Evolutionary conservation across 148 eudicot species (phyloP).

Genomic region (Camellia japonica): DNA sequence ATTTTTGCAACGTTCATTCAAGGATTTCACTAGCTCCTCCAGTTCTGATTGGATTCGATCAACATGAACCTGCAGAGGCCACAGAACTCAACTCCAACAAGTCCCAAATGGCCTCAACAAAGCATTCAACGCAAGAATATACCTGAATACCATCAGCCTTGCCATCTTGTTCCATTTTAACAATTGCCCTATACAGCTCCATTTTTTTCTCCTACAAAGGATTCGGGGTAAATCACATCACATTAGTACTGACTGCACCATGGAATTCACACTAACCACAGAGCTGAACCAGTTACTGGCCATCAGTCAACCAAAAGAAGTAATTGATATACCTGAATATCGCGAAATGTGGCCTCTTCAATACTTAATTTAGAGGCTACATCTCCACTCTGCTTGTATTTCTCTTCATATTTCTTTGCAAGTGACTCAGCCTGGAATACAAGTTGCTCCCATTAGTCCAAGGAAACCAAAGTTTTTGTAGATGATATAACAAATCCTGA

Average conservation of each 20-base stretch:
- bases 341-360: slow-evolving; percentile 97
- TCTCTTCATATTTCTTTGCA: slow-evolving; percentile 91
- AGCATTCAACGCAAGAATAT: slow-evolving; percentile 11
- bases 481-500: not conserved
- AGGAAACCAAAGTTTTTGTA: slow-evolving; percentile 7
- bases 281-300: not conserved
- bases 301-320: slow-evolving; percentile 10
- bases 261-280: not conserved
- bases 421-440: slow-evolving; percentile 64
- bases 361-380: slow-evolving; percentile 90
- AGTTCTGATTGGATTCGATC: slow-evolving; percentile 64
- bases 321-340: slow-evolving; percentile 70
- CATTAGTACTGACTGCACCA: not conserved
- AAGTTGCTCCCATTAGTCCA: slow-evolving; percentile 20
- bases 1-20: slow-evolving; percentile 93
- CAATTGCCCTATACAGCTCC: slow-evolving; percentile 56
- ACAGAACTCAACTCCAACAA: slow-evolving; percentile 14
- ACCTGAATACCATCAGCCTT: slow-evolving; percentile 45
- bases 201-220: slow-evolving; percentile 53
- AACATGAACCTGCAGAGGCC: slow-evolving; percentile 49
- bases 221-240: not conserved
- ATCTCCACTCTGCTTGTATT: slow-evolving; percentile 84
- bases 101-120: slow-evolving; percentile 9
- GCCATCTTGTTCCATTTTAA: slow-evolving; percentile 50
- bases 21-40: slow-evolving; percentile 78